Evolutionary conservation across 768 basidiomycete species (phyloP).

Genomic region (Boletus reticulatus): DNA sequence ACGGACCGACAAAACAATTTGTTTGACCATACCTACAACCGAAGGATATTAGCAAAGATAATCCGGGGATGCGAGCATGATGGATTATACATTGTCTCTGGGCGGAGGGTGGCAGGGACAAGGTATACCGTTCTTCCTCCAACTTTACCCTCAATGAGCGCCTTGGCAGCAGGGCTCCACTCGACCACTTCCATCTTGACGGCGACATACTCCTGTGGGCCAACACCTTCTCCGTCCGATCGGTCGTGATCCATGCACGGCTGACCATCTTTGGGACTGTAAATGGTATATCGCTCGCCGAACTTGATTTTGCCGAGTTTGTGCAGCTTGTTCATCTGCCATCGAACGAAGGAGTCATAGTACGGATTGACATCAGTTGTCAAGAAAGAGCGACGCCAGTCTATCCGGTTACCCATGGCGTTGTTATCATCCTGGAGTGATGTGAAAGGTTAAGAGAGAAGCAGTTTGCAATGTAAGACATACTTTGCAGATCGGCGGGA

Average conservation of each 20-base stretch:
- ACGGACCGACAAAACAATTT: slow-evolving; percentile 92
- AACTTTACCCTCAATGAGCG: slow-evolving; percentile 61
- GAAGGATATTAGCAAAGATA: neutral
- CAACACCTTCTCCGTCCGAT: slow-evolving; percentile 88
- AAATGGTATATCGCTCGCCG: slow-evolving; percentile 97
- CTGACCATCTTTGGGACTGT: slow-evolving; percentile 97
- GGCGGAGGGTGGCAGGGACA: slow-evolving; percentile 94
- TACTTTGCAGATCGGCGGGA: slow-evolving; percentile 92
- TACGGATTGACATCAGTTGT: slow-evolving; percentile 97
- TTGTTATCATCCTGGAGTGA: slow-evolving; percentile 62
- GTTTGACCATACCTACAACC: slow-evolving; percentile 89
- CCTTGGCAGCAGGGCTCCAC: slow-evolving; percentile 73
- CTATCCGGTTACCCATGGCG: slow-evolving; percentile 89
- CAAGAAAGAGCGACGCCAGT: slow-evolving; percentile 94
- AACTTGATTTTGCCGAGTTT: slow-evolving; percentile 92
- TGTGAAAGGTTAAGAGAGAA: neutral
- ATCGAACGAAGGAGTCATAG: slow-evolving; percentile 94
- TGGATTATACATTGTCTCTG: slow-evolving; percentile 85
- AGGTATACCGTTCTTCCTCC: slow-evolving; percentile 82
- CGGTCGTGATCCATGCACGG: slow-evolving; percentile 99
- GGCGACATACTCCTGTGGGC: slow-evolving; percentile 93
- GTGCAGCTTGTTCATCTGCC: slow-evolving; percentile 95
- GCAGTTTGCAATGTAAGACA: slow-evolving; percentile 22
- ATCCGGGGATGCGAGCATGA: neutral
- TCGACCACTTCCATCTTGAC: slow-evolving; percentile 92